Conservation (phyloP, 1,284 basidiomycete species). For the Ganoderma sp. region DNA sequence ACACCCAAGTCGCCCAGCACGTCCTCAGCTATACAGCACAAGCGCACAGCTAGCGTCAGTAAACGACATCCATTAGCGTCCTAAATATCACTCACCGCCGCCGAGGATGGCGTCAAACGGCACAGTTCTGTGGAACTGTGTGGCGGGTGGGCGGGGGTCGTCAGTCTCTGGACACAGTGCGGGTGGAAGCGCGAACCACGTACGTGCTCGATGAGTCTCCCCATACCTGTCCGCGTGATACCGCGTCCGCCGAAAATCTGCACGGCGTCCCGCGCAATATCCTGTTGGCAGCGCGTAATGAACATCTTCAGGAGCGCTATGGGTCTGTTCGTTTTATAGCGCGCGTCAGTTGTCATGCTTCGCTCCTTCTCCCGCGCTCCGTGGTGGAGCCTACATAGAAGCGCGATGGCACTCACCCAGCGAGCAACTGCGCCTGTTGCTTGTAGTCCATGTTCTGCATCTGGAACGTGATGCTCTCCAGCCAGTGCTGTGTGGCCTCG, state of each 20-base stretch:
- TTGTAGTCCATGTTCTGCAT: slow-evolving; percentile 85
- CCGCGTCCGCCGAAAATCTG: slow-evolving; percentile 62
- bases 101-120: slow-evolving; percentile 72
- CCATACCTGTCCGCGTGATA: slow-evolving; percentile 62
- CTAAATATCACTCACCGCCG: slow-evolving; percentile 51
- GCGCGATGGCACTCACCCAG: slow-evolving; percentile 40
- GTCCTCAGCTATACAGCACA: slow-evolving; percentile 56
- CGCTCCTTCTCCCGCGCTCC: neutral
- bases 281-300: slow-evolving; percentile 40
- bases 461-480: slow-evolving; percentile 90
- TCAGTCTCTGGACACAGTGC: slow-evolving; percentile 17
- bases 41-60: slow-evolving; percentile 17
- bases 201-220: slow-evolving; percentile 65
- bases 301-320: slow-evolving; percentile 43
- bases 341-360: neutral
- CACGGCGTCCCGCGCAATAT: slow-evolving; percentile 51
- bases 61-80: slow-evolving; percentile 1
- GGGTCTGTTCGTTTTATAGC: slow-evolving; percentile 28
- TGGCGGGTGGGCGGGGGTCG: slow-evolving; percentile 18
- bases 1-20: slow-evolving; percentile 74
- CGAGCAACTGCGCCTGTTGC: slow-evolving; percentile 48
- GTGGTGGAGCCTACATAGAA: neutral
- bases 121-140: slow-evolving; percentile 67
- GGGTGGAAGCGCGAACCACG: slow-evolving; percentile 26
- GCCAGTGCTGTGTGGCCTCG: slow-evolving; percentile 84